Evolutionary conservation across 2,329 filamentous ascomycete genomes (phyloP).

Genomic region (Westerdykella ornata): DNA sequence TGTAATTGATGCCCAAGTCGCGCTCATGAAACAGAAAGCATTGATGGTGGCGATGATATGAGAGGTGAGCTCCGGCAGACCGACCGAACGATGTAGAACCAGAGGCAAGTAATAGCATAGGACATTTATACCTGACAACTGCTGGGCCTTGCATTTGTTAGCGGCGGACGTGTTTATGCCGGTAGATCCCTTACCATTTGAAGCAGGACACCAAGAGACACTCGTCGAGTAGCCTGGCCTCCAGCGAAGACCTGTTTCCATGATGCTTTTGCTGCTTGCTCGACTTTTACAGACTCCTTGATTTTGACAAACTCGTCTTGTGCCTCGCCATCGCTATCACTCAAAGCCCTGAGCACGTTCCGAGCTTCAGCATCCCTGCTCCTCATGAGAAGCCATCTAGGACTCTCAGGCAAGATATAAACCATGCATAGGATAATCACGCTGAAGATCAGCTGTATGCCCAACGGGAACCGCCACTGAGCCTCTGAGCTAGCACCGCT

Average conservation of each 20-base stretch:
- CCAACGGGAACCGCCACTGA: conserved; percentile 17
- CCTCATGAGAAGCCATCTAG: conserved; percentile 6
- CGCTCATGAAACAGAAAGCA: conserved; percentile 6
- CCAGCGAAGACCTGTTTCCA: conserved; percentile 17
- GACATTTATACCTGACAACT: conserved; percentile 8
- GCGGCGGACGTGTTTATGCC: neutral
- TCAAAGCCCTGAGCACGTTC: neutral
- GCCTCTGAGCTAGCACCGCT: conserved; percentile 12
- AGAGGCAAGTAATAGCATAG: conserved; percentile 9
- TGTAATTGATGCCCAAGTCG: conserved; percentile 3
- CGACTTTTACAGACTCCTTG: conserved; percentile 13
- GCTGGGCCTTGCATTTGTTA: conserved; percentile 4
- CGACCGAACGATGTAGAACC: conserved; percentile 6
- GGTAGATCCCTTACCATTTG: conserved; percentile 6
- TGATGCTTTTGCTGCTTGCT: conserved; percentile 15
- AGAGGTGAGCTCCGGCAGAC: conserved; percentile 7
- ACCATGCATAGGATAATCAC: conserved; percentile 2
- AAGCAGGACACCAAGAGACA: conserved; percentile 15
- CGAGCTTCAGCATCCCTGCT: conserved; percentile 4
- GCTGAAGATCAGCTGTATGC: conserved; percentile 14
- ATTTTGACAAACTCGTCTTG: conserved; percentile 12
- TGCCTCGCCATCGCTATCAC: conserved; percentile 10
- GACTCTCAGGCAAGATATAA: conserved; percentile 4
- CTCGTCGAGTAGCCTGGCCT: conserved; percentile 12
- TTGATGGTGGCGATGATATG: conserved; percentile 5